phyloP scores from a whole-genome alignment of 2,329 filamentous ascomycete species.

The Aspergillus viridinutans region DNA sequence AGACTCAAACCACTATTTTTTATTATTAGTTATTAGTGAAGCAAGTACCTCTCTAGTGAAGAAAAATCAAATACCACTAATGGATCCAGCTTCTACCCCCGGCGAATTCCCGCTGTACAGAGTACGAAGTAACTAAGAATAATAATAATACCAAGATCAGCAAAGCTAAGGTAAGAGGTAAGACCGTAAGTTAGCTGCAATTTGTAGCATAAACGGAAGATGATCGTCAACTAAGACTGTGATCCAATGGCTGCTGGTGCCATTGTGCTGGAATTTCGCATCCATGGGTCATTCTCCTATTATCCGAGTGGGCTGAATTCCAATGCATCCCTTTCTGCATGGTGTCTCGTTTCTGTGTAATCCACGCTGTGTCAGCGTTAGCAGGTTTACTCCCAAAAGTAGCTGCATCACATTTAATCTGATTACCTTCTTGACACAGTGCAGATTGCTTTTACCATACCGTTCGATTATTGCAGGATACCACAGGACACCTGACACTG shows the following conservation, averaged over 20 bases:
- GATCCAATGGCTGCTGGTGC: constrained; percentile 27
- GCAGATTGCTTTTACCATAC: neutral
- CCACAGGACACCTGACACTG: neutral
- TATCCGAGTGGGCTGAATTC: constrained; percentile 13
- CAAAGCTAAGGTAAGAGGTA: neutral
- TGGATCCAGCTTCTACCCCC: neutral
- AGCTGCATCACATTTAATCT: neutral
- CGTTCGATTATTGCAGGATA: neutral
- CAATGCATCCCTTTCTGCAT: constrained; percentile 2
- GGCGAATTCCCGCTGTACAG: neutral
- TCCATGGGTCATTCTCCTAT: constrained; percentile 12
- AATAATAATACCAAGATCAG: neutral
- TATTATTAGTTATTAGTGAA: neutral
- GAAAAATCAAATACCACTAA: neutral
- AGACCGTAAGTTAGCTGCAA: neutral
- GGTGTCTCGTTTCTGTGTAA: constrained; percentile 1
- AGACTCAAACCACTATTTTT: neutral
- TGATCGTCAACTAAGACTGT: constrained; percentile 17
- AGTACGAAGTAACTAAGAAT: neutral
- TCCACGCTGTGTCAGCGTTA: neutral
- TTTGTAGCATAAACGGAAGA: neutral
- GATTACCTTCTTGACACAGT: neutral
- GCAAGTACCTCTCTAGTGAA: neutral
- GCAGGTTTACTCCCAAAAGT: neutral
- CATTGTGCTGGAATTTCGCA: constrained; percentile 24